Conservation (phyloP, 768 basidiomycete genomes). For the Hygrophorus pudorinus region DNA sequence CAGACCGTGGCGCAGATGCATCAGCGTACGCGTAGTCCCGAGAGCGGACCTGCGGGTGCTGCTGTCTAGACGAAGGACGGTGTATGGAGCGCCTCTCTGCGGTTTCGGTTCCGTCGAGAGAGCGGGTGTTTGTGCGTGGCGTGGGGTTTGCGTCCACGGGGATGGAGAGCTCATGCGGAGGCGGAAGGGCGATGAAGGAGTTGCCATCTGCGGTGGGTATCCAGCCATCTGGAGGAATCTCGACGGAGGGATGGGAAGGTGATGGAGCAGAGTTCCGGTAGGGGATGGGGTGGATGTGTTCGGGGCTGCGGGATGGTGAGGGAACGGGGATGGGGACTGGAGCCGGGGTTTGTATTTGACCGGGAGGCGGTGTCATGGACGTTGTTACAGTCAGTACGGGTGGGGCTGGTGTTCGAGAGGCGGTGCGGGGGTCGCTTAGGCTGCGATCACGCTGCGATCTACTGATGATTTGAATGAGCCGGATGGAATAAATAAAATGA, state of each 20-base stretch:
- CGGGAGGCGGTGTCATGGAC: no score
- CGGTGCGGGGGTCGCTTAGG: no score
- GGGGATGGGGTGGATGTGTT: conserved; percentile 11
- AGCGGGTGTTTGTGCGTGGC: not conserved
- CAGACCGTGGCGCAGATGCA: not conserved
- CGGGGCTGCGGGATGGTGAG: conserved; percentile 6
- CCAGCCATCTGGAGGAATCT: conserved; percentile 39
- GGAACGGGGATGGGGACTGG: conserved; percentile 15
- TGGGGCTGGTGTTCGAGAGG: no score
- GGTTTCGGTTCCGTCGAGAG: not conserved
- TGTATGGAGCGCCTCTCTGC: not conserved
- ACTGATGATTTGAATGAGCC: no score
- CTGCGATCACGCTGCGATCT: not conserved
- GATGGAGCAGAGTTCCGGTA: conserved; percentile 8
- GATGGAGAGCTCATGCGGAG: conserved; percentile 36
- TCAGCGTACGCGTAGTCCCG: conserved; percentile 1
- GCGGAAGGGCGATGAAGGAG: conserved; percentile 33
- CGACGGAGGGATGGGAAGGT: no score
- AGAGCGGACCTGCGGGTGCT: not conserved
- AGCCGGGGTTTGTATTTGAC: no score
- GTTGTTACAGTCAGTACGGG: conserved; percentile 16
- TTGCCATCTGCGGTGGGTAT: conserved; percentile 35
- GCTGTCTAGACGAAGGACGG: not conserved
- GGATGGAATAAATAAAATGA: no score
- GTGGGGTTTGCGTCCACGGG: conserved; percentile 7